These are phyloP conservation scores for Aspergillus latus DNA, from an alignment of 2,329 filamentous ascomycete species.

Conservation along the genomic window DNA sequence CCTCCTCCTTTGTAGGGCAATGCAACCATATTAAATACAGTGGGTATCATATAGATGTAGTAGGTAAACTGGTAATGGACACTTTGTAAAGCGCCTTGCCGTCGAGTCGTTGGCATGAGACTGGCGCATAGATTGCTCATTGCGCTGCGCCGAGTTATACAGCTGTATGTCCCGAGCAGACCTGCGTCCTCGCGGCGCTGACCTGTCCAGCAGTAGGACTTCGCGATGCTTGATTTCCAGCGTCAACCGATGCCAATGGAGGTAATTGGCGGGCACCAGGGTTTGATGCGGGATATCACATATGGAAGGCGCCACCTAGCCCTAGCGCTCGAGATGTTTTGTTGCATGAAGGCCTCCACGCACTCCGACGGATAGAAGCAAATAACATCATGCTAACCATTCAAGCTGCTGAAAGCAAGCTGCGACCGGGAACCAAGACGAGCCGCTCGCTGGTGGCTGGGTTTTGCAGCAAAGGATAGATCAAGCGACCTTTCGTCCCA, in stretches of 20 bases:
- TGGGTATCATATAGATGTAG: constrained; percentile 13
- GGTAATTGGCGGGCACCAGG: neutral
- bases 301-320: neutral
- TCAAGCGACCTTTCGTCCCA: constrained; percentile 82
- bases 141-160: neutral
- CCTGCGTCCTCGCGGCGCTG: neutral
- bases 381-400: neutral
- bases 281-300: neutral
- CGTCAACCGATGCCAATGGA: neutral
- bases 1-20: neutral
- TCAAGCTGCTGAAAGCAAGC: neutral
- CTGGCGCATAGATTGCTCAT: neutral
- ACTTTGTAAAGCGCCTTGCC: neutral
- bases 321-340: neutral
- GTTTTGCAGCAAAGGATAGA: constrained; percentile 3
- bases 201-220: neutral
- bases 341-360: neutral
- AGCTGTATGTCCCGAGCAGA: neutral
- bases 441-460: constrained; percentile 7
- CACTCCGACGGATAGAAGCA: no score
- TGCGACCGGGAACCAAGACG: neutral
- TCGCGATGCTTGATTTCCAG: neutral
- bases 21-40: constrained; percentile 4
- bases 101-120: neutral
- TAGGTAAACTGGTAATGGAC: neutral